Percentiles rank a stretch among this genome's conserved stretches.
Conservation (phyloP, 352 stramenopile genomes). For the Peronospora farinosa region DNA sequence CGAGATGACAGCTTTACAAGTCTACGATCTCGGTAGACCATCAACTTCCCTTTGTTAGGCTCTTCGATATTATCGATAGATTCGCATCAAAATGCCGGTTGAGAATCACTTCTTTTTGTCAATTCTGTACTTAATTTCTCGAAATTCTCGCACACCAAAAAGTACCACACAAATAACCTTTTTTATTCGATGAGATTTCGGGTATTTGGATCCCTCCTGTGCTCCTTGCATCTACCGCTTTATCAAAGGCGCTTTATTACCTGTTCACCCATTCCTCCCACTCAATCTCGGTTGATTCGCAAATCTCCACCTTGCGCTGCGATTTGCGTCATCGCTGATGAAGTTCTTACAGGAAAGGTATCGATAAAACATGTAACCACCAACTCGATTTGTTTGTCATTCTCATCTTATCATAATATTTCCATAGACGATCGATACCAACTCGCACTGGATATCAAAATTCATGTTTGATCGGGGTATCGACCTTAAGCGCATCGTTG, state of each 20-base stretch:
- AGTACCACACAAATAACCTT: neutral
- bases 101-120: too few relatives aligned
- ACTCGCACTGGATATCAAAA: conserved; percentile 76
- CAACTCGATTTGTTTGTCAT: neutral
- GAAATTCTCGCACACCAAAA: too few relatives aligned
- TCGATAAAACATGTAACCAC: neutral
- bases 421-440: conserved; percentile 75
- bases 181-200: neutral
- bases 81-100: too few relatives aligned
- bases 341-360: conserved; percentile 83
- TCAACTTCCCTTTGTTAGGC: too few relatives aligned
- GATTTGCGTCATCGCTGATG: conserved; percentile 77
- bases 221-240: conserved; percentile 3
- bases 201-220: neutral
- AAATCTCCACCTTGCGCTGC: conserved; percentile 43
- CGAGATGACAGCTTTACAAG: too few relatives aligned
- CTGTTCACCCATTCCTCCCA: neutral
- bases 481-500: conserved; percentile 66
- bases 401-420: neutral
- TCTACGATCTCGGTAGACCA: too few relatives aligned
- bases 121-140: too few relatives aligned
- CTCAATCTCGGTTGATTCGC: conserved; percentile 7
- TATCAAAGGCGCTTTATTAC: conserved; percentile 1
- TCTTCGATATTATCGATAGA: too few relatives aligned
- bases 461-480: conserved; percentile 76